phyloP scores from a whole-genome alignment of 1,284 basidiomycete genomes.

The Lignosus rhinocerotis region DNA sequence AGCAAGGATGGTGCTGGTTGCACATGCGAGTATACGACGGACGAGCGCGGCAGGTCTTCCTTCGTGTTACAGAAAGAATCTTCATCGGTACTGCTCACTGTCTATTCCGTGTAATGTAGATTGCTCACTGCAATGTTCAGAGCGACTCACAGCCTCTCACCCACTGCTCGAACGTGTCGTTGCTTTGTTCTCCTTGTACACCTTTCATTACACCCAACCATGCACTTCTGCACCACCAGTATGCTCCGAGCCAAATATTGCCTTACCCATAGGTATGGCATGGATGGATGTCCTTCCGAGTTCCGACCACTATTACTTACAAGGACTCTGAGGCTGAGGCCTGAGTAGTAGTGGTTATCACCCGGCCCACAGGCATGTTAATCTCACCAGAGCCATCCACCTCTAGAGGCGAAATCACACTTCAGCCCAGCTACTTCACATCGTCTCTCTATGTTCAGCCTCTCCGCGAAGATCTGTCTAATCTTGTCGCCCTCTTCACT shows the following conservation, averaged over 20 bases:
- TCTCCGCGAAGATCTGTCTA: slow-evolving; percentile 63
- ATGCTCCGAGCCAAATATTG: slow-evolving; percentile 46
- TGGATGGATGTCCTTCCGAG: neutral
- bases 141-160: slow-evolving; percentile 50
- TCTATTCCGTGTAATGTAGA: neutral
- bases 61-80: slow-evolving; percentile 57
- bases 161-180: slow-evolving; percentile 51
- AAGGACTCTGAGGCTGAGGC: no score
- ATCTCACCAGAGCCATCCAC: slow-evolving; percentile 43
- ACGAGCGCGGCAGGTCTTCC: slow-evolving; percentile 59
- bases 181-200: slow-evolving; percentile 68
- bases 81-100: slow-evolving; percentile 57
- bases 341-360: neutral
- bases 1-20: slow-evolving; percentile 69
- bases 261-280: slow-evolving; percentile 57
- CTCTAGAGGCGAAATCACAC: slow-evolving; percentile 54
- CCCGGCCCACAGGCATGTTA: slow-evolving; percentile 42
- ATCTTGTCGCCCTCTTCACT: slow-evolving; percentile 50
- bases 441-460: slow-evolving; percentile 68
- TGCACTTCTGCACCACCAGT: slow-evolving; percentile 50
- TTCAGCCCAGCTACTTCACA: slow-evolving; percentile 76
- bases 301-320: no score
- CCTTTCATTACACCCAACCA: slow-evolving; percentile 67
- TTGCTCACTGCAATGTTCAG: slow-evolving; percentile 36
- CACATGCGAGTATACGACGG: slow-evolving; percentile 71